phyloP scores from a whole-genome alignment of 1,139 yeast genomes.

The Scheffersomyces cryptocercus region DNA sequence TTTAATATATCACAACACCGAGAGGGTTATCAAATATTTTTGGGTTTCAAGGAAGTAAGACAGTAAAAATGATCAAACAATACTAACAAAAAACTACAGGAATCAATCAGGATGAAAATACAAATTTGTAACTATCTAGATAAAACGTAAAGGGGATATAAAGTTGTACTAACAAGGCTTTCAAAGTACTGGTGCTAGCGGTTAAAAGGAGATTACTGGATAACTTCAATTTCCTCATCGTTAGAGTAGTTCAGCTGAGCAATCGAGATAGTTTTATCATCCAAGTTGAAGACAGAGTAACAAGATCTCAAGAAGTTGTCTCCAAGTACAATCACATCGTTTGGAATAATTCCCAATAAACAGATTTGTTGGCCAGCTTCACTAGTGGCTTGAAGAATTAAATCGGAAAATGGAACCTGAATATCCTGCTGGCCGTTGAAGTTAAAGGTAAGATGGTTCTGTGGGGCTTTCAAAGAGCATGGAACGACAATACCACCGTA shows the following conservation, averaged over 20 bases:
- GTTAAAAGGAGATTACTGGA: constrained; percentile 7
- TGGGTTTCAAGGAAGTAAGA: too few species aligned
- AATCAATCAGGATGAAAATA: too few species aligned
- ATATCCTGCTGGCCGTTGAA: constrained; percentile 25
- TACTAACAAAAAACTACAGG: too few species aligned
- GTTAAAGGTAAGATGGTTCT: constrained; percentile 25
- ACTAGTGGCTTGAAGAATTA: constrained; percentile 14
- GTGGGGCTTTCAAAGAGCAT: constrained; percentile 28
- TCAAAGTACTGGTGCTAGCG: background rate
- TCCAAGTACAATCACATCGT: constrained; percentile 24
- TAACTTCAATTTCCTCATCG: constrained; percentile 21
- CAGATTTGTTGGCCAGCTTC: constrained; percentile 11
- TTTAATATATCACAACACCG: too few species aligned
- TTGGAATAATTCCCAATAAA: constrained; percentile 18
- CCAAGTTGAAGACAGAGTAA: constrained; percentile 41
- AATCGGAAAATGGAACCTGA: constrained; percentile 25
- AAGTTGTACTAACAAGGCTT: too few species aligned
- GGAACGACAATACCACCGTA: constrained; percentile 26
- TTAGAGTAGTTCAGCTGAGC: constrained; percentile 37
- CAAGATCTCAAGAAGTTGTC: constrained; percentile 40
- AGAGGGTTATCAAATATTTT: too few species aligned
- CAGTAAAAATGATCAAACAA: too few species aligned
- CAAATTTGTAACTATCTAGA: too few species aligned
- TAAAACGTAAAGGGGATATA: too few species aligned
- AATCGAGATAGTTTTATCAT: constrained; percentile 35